Base-by-base conservation (phyloP, 2,329 filamentous ascomycete genomes). In the Aspergillus texensis region DNA sequence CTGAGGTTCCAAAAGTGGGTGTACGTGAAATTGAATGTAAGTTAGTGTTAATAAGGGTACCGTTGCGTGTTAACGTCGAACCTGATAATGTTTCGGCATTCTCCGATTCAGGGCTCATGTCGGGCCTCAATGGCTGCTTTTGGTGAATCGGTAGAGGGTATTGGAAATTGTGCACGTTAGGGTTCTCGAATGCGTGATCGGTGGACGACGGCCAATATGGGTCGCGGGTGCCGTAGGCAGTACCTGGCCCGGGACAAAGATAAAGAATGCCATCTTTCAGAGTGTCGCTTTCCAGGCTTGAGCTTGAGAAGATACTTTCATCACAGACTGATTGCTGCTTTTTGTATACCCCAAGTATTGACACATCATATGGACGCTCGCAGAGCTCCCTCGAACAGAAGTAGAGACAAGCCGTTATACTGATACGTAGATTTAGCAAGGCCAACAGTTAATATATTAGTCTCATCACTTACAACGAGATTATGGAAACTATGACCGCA, bases 351-450 rank as follows among this genome's bases (percentile, higher is more conserved):
- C 77, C 77, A 28, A 79, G 65, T 19, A 79, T 64, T 1, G 77
- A 79, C 4, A 78, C 70, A 43, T 78, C 74, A 57, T 78, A 79
- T 34, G 77, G 75, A 28, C 76, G 71, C 57, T 76, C 72, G 55
- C 74, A 78, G 24, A 79, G 67, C 61, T 79, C 74, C 30, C 75
- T 70, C 8, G 76, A 74, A 62, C 77, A 78, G 60, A 79, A 79
- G 30, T 77, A 73, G 1, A 72, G 70, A 50, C 74, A 77, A n/a
- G 76, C 66, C 2, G 74, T 76, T 14, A 77, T 62, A 55, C 78
- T 80, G 45, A 14, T 50, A 3, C 16, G 0, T 24, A 45, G 55
- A 41, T 54, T 65, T 32, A 65, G 56, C 57, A 19, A 6, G 12
- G 28, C 16, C 6, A 8, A 9, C 12, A 52, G 1, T n/a, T 6